A percentile compares a stretch with the other conserved stretches of the same genome.
phyloP scores from a whole-genome alignment of 257 asterid species.

The Ophiorrhiza pumila region DNA sequence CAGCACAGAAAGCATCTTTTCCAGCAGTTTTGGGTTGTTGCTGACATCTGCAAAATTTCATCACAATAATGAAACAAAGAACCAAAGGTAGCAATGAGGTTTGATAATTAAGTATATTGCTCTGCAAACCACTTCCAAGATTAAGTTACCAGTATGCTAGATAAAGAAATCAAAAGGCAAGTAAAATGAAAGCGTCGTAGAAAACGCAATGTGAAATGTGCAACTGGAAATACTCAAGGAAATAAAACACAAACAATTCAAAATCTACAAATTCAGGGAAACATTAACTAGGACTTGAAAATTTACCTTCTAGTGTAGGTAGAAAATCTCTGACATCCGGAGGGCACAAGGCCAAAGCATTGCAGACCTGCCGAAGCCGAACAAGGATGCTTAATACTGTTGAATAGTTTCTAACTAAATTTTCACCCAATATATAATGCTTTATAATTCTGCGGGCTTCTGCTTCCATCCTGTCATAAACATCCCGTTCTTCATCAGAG shows the following conservation, averaged over 20 bases:
- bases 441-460: conserved; percentile 53
- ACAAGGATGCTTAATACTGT: conserved; percentile 66
- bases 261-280: conserved; percentile 52
- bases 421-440: conserved; percentile 40
- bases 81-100: neutral
- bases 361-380: conserved; percentile 79
- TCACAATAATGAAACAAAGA: neutral
- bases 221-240: too few relatives aligned
- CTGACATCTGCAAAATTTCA: conserved; percentile 29
- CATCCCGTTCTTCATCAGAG: conserved; percentile 61
- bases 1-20: too few relatives aligned
- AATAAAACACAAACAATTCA: neutral
- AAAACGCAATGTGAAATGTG: conserved; percentile 60
- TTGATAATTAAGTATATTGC: neutral
- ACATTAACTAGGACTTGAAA: neutral
- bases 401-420: conserved; percentile 41
- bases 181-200: conserved; percentile 42
- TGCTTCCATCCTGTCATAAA: conserved; percentile 76
- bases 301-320: conserved; percentile 74
- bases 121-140: neutral
- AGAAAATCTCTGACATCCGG: conserved; percentile 43
- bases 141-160: neutral
- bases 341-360: conserved; percentile 47
- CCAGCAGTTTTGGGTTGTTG: too few relatives aligned
- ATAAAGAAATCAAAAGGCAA: neutral